Conservation (phyloP, 2,329 filamentous ascomycete species). For the Trichoderma brevicompactum region DNA sequence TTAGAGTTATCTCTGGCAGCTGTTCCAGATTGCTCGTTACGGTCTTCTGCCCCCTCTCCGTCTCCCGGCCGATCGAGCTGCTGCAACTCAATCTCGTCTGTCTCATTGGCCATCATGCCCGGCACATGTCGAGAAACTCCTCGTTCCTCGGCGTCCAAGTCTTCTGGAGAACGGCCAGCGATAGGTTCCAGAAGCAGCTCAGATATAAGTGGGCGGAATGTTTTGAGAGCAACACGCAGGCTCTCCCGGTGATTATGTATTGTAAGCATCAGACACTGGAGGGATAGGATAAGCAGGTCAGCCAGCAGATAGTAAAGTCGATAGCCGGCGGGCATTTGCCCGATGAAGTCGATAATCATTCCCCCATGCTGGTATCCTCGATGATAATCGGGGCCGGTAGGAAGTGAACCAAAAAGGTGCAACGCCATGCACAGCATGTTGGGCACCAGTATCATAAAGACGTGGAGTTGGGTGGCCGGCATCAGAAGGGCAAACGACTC, state of each 20-base stretch:
- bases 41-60: conserved; percentile 35
- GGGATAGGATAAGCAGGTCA: conserved; percentile 58
- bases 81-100: conserved; percentile 53
- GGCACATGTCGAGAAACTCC: conserved; percentile 51
- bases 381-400: conserved; percentile 62
- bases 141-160: conserved; percentile 62
- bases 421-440: conserved; percentile 65
- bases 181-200: conserved; percentile 38
- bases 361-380: conserved; percentile 70
- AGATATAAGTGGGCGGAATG: conserved; percentile 43
- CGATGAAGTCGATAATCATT: conserved; percentile 69
- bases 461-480: conserved; percentile 60
- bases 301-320: conserved; percentile 58
- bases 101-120: conserved; percentile 43
- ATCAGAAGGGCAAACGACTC: conserved; percentile 60
- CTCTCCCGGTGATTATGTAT: conserved; percentile 65
- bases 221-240: conserved; percentile 54
- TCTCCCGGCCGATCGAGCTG: conserved; percentile 37
- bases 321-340: conserved; percentile 65
- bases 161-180: conserved; percentile 47
- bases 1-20: conserved; percentile 36
- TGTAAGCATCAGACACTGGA: conserved; percentile 68
- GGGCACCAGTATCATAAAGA: conserved; percentile 61
- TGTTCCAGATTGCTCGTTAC: conserved; percentile 33
- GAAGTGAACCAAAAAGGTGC: conserved; percentile 60